Base-by-base conservation (phyloP, 108 stramenopile genomes). In the Epithemia pelagica region DNA sequence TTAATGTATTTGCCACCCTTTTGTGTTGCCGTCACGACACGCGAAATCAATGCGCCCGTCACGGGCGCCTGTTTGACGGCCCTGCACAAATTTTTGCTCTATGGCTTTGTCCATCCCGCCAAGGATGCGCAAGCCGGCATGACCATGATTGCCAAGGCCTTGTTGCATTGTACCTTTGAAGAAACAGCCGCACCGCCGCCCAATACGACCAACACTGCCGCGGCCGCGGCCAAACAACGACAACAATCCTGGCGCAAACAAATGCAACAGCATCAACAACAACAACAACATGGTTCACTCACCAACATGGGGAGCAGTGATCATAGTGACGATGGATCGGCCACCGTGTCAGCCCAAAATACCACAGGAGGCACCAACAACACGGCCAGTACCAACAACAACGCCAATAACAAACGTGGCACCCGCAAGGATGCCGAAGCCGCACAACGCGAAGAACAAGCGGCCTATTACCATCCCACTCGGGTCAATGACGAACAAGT, bases 41-140 rank as follows among this genome's bases (percentile, higher is more conserved):
- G 75, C 8, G 87, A 91, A 59, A 80, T 87, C 54, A 76, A 79
- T 28, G 87, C 87, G 2, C 69, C 65, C 28, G 82, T 88, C 27
- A 88, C 87, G 2, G 87, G 85, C 1, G 83, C 82, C 28, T 83
- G 83, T 15, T 71, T 91, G 65, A 73, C 75, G 18, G 74, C 87
- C 27, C 64, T 91, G 52, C 86, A 88, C 69, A 91, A 87, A 66
- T 91, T 91, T 56, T 66, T 91, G 3, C 78, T 87, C 15, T 88
- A 91, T 66, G 87, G 87, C 7, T 88, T 91, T 66, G 58, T 70
- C 25, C 54, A 55, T 56, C 62, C 61, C n/a, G n/a, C 64, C 28
- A 72, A 67, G 52, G 73, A 61, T 52, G 72, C 66, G 22, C 66
- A 53, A 28, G 75, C 65, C 60, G 72, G 73, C 75, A 76, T 79